Evolutionary conservation across 78 protist species (phyloP), one percentile per base, ranked within the genome.

Genomic region (Tieghemostelium lacteum): DNA sequence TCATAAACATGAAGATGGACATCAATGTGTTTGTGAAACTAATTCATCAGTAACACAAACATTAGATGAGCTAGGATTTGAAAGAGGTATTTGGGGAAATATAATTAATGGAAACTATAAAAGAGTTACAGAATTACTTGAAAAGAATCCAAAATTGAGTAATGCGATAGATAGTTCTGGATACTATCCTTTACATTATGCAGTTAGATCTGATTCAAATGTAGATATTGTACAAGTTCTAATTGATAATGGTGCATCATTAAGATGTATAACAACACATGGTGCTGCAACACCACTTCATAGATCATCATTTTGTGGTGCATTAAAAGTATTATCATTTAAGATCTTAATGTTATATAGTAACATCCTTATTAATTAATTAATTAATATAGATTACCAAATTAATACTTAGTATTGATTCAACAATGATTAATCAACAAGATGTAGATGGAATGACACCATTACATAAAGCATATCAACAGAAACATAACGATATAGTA

Each of bases 381-480:
- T 8, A 31, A 28, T 67, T 16, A 7, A 45, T 20, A 28, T 36
- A 77, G 87, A 77, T 26, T 65, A 65, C 75, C 5, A 66, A 78
- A 66, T 55, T 66, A 66, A 37, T 78, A 55, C 16, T 66, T 20
- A n/a, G 66, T 28, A 42, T 26, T 24, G 54, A 60, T 0, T 17
- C 12, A 2, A 17, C 62, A 28, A 66, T 45, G 37, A 28, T 78
- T 12, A 67, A 78, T 78, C 19, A 22, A 7, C 22, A 50, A 39
- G 88, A 78, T 78, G 29, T 52, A 37, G 88, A 78, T 66, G 88
- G 88, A 22, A 66, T 66, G 75, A 78, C 88, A 54, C 57, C 88
- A 45, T 39, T 78, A 24, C 88, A 78, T 20, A 78, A 78, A 66
- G 88, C 88, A 34, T 78, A 78, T 40, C 24, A 24, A 66, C 63